Conservation (phyloP, 257 asterid species). For the Solanum raphanifolium region DNA sequence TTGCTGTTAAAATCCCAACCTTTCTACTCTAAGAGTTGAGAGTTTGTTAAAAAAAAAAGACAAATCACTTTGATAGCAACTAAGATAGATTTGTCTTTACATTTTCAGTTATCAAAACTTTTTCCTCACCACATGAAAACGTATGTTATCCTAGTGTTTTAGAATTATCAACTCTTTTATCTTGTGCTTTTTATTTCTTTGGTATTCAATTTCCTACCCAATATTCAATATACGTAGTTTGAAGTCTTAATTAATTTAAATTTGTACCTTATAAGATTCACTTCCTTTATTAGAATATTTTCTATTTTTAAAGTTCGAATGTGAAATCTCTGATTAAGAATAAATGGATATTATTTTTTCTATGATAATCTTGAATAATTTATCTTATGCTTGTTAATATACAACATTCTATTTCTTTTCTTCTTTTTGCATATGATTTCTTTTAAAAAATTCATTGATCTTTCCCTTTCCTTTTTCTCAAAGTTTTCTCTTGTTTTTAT, state of each 20-base stretch:
- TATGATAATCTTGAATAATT: background rate
- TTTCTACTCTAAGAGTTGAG: background rate
- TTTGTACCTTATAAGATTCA: background rate
- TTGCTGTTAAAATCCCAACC: background rate
- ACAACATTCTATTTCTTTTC: background rate
- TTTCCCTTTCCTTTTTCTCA: background rate
- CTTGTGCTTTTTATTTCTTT: background rate
- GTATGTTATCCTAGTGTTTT: background rate
- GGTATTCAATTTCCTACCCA: background rate
- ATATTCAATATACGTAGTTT: fast-evolving
- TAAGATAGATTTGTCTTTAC: background rate
- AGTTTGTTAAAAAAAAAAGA: background rate
- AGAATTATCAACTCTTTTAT: background rate
- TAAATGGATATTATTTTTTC: too few species aligned
- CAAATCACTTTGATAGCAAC: background rate
- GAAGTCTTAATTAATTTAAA: background rate
- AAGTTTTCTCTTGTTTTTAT: background rate
- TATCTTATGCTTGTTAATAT: background rate
- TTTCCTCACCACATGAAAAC: background rate
- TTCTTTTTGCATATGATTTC: background rate
- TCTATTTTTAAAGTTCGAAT: too few species aligned
- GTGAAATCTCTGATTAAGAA: too few species aligned
- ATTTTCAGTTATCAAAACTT: background rate
- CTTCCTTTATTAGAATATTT: too few species aligned
- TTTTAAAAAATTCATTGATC: background rate